Base-by-base conservation (phyloP, 129 eudicot species). In the Kitagawia praeruptora region DNA sequence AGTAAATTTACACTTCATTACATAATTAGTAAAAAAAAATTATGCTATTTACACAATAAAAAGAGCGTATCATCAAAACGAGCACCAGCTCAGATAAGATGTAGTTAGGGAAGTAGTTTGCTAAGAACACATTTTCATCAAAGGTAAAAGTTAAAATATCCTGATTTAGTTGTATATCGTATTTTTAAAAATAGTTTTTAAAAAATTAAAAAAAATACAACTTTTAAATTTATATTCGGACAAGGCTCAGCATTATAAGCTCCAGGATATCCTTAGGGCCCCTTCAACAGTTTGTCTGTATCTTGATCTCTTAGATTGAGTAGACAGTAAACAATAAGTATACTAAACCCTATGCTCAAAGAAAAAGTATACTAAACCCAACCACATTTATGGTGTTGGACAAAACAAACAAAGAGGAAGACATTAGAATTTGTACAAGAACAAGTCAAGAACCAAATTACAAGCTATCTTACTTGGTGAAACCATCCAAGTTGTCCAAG, bases 401-500 rank as follows among this genome's bases (percentile, higher is more conserved):
- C 69, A 61, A 25, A 61, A 54, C 27, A 58, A 51, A 34, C 37
- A 34, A 34, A 2, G 37, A 1, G 31, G 27, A 58, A 25, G 31
- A 23, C 8, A 58, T 56, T 56, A 11, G 34, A 58, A 58, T 8
- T n/a, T 58, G 14, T 58, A 58, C 34, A 61, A 61, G 11, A 61
- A 25, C 15, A 11, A n/a, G n/a, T 44, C 44, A 15, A 73, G 39
- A 42, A 73, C 37, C 12, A 44, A 44, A 27, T 28, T 42, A 41
- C 53, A 73, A n/a, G 48, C 53, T 23, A n/a, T 73, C 76, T 73
- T 73, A 73, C 76, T n/a, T 23, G 4, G 38, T 23, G 45, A n/a
- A 73, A 18, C 4, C 54, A 12, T 73, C 76, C 76, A 73, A 12
- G 51, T 76, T 72, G 6, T 71, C 71, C 38, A 80, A 28, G 19